phyloP scores from a whole-genome alignment of 805 yeast genomes.

The Wilhelminamyces savonicus region DNA sequence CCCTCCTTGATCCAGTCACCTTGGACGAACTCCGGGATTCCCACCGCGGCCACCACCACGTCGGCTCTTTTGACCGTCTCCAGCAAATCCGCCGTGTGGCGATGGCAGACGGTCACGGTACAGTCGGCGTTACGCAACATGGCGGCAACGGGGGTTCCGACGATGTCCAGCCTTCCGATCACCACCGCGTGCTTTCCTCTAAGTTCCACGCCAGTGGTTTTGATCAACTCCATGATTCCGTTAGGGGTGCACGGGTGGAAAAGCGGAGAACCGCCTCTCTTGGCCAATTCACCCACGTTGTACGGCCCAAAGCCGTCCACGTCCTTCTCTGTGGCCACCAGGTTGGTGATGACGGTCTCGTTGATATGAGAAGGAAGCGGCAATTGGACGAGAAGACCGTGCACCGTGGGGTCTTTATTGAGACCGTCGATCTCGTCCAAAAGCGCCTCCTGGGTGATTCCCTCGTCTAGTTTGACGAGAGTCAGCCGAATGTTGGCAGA shows the following conservation, averaged over 20 bases:
- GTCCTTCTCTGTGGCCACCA: slow-evolving; percentile 79
- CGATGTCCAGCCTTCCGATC: slow-evolving; percentile 92
- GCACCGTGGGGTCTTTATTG: slow-evolving; percentile 69
- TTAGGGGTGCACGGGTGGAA: slow-evolving; percentile 95
- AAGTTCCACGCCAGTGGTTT: slow-evolving; percentile 58
- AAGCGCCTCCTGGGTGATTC: slow-evolving; percentile 53
- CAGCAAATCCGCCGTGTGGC: slow-evolving; percentile 60
- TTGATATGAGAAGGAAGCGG: slow-evolving; percentile 80
- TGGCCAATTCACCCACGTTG: slow-evolving; percentile 86
- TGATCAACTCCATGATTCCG: slow-evolving; percentile 79
- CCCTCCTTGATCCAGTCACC: slow-evolving; percentile 86
- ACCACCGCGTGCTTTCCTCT: slow-evolving; percentile 87
- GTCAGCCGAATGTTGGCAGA: slow-evolving; percentile 73
- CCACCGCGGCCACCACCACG: slow-evolving; percentile 87
- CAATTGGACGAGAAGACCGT: slow-evolving; percentile 85
- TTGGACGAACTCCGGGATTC: slow-evolving; percentile 75
- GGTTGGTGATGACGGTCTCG: slow-evolving; percentile 73
- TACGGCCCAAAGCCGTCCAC: slow-evolving; percentile 91
- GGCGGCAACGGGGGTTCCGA: slow-evolving; percentile 89
- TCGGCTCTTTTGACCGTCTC: slow-evolving; percentile 63
- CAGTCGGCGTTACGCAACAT: slow-evolving; percentile 73
- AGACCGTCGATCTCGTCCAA: slow-evolving; percentile 54
- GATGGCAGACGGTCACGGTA: slow-evolving; percentile 85
- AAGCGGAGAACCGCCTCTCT: slow-evolving; percentile 75
- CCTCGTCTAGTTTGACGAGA: slow-evolving; percentile 58